Evolutionary conservation across 1,284 basidiomycete species (phyloP).

Genomic region (Heterobasidion occidentale): DNA sequence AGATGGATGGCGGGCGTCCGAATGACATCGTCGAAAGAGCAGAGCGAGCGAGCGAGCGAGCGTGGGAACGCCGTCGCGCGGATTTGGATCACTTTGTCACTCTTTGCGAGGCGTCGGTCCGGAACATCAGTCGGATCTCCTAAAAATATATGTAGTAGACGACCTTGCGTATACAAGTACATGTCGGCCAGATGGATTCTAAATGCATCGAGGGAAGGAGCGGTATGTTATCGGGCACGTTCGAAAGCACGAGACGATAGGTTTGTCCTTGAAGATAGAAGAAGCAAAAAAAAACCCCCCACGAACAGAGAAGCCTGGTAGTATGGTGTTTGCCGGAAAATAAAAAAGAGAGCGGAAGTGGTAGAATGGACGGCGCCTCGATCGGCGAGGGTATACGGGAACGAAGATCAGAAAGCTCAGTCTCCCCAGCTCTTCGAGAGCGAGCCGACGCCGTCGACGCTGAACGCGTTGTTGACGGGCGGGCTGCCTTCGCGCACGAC

Average conservation of each 20-base stretch:
- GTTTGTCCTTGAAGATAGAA: background rate
- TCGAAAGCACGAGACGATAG: no score
- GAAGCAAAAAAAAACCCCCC: background rate
- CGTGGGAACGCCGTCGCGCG: background rate
- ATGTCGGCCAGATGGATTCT: no score
- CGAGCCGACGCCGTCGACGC: constrained; percentile 12
- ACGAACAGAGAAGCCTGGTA: no score
- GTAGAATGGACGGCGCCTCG: no score
- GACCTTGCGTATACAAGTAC: no score
- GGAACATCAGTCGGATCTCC: no score
- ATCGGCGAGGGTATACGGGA: no score
- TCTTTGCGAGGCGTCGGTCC: background rate
- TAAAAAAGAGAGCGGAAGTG: no score
- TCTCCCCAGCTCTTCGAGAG: constrained; percentile 17
- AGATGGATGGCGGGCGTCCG: constrained; percentile 61
- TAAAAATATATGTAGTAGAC: no score
- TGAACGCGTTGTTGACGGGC: constrained; percentile 3
- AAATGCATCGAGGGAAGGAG: no score
- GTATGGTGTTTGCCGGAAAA: no score
- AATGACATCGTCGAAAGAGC: constrained; percentile 15
- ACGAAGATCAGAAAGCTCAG: constrained; percentile 11
- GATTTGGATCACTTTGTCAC: background rate
- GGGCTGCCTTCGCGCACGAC: background rate
- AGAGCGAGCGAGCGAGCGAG: background rate
- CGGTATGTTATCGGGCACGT: no score